A percentile compares a stretch with the other conserved stretches of the same genome.
These are phyloP conservation scores for Elongisporangium undulatum DNA, from an alignment of 352 stramenopile species.

Conservation along the genomic window DNA sequence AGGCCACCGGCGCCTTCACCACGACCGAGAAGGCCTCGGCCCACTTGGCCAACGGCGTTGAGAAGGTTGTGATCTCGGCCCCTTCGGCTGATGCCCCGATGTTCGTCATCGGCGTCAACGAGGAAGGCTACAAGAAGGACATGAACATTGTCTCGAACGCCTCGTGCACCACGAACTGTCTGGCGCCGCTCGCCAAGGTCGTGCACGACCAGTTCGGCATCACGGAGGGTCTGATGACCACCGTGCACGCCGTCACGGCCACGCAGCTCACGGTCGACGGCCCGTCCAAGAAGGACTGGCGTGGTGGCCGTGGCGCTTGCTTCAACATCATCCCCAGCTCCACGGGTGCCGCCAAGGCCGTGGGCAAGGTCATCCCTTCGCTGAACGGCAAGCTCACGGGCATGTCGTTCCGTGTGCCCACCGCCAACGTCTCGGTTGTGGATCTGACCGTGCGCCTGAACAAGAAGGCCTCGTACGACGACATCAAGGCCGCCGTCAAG, in stretches of 20 bases:
- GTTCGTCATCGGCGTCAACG: constrained; percentile 99
- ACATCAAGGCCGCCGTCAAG: constrained; percentile 97
- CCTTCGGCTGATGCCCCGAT: constrained; percentile 97
- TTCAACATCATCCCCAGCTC: constrained; percentile 99
- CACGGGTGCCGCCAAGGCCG: constrained; percentile 97
- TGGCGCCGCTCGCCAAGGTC: constrained; percentile 97
- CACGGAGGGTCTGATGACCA: constrained; percentile 98
- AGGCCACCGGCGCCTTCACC: constrained; percentile 80
- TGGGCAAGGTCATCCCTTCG: constrained; percentile 97
- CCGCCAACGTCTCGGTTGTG: constrained; percentile 87
- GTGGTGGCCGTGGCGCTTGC: constrained; percentile 93
- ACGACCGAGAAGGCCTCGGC: constrained; percentile 89
- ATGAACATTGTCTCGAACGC: constrained; percentile 98
- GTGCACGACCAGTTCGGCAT: constrained; percentile 99
- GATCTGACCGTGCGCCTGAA: constrained; percentile 83
- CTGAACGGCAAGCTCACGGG: constrained; percentile 92
- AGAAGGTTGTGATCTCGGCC: constrained; percentile 98
- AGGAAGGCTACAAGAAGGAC: constrained; percentile 91
- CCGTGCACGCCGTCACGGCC: constrained; percentile 97
- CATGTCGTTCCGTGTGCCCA: constrained; percentile 91
- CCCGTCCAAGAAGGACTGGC: constrained; percentile 98
- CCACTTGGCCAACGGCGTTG: constrained; percentile 92
- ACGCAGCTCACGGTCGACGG: constrained; percentile 98
- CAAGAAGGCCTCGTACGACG: constrained; percentile 95
- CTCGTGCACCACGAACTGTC: constrained; percentile 99